phyloP scores from a whole-genome alignment of 305 asterid genomes.

The Petunia hybrid region DNA sequence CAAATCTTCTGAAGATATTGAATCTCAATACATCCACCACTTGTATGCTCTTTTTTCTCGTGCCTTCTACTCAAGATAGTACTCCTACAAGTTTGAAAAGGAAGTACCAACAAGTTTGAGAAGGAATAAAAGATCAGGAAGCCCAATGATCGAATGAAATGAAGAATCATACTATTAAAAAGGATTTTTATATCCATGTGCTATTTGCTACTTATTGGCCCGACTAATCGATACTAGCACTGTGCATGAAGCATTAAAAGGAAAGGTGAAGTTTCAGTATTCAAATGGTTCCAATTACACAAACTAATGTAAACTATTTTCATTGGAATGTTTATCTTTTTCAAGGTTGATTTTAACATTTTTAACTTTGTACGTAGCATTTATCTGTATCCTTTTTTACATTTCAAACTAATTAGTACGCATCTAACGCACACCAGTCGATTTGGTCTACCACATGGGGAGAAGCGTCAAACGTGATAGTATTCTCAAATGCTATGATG shows the following conservation, averaged over 20 bases:
- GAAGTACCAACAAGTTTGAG: too few species aligned
- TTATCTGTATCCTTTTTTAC: neutral
- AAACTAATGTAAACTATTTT: neutral
- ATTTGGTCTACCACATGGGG: neutral
- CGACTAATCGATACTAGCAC: too few species aligned
- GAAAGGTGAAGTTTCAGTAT: too few species aligned
- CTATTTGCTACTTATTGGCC: too few species aligned
- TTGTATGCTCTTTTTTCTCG: neutral
- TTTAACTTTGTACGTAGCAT: neutral
- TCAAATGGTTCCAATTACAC: neutral
- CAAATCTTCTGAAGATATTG: neutral
- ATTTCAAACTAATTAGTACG: neutral
- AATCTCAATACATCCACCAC: neutral
- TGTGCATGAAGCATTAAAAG: too few species aligned
- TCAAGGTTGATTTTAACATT: neutral
- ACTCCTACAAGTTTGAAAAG: neutral
- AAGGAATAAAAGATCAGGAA: too few species aligned
- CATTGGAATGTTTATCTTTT: neutral
- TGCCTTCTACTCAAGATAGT: constrained; percentile 6
- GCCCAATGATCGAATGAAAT: neutral
- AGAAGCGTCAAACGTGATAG: neutral
- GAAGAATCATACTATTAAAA: neutral
- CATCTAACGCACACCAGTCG: neutral
- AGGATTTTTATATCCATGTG: neutral
- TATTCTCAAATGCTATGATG: neutral